A percentile compares a stretch with the other conserved stretches of the same genome.
phyloP scores from a whole-genome alignment of 73 alveolate genomes.

The Paramecium caudatum region DNA sequence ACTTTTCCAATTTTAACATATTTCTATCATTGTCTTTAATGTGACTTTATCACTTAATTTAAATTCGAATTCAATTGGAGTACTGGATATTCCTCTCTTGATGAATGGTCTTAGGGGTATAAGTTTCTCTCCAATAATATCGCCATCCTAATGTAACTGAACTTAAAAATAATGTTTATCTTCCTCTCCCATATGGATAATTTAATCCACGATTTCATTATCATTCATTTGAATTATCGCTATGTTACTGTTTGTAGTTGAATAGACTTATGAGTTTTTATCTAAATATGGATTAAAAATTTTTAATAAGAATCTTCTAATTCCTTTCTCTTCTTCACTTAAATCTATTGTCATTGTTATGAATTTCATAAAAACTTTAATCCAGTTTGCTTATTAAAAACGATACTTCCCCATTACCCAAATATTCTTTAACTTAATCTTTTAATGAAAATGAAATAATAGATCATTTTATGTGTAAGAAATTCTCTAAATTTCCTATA shows the following conservation, averaged over 20 bases:
- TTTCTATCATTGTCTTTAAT: not conserved
- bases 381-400: not conserved
- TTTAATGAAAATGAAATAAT: not conserved
- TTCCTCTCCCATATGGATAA: not conserved
- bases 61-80: constrained; percentile 1
- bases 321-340: not conserved
- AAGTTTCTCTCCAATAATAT: not conserved
- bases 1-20: not conserved
- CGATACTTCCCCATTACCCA: constrained; percentile 20
- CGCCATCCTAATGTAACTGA: not conserved
- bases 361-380: not conserved
- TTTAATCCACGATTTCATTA: constrained; percentile 26
- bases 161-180: not conserved
- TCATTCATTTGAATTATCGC: not conserved
- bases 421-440: not conserved
- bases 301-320: constrained; percentile 10
- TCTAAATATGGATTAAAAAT: not conserved
- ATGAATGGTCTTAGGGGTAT: constrained; percentile 4
- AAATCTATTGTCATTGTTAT: not conserved
- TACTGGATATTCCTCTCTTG: not conserved
- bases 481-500: not conserved
- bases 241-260: not conserved
- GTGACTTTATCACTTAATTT: not conserved
- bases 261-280: not conserved
- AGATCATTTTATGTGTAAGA: not conserved